Evolutionary conservation across 495 filamentous ascomycete genomes (phyloP).

Genomic region (Penicillium soppii): DNA sequence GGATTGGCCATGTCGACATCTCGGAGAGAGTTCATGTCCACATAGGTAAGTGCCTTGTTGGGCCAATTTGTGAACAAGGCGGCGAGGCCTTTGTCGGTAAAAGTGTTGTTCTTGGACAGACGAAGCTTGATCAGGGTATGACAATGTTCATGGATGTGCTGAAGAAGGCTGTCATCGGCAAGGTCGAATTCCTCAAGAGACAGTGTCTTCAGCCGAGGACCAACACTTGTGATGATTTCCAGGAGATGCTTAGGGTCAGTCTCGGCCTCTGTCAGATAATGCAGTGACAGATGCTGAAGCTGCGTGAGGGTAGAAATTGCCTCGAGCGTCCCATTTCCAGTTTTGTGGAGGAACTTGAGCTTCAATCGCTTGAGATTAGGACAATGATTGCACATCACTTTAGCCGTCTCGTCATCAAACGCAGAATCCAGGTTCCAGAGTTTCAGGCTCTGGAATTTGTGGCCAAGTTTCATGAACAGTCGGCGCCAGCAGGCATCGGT

Average conservation of each 20-base stretch:
- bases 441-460: constrained; percentile 62
- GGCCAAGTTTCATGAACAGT: constrained; percentile 61
- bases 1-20: constrained; percentile 70
- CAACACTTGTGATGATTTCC: constrained; percentile 57
- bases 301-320: constrained; percentile 55
- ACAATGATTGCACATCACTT: constrained; percentile 57
- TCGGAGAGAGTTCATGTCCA: constrained; percentile 73
- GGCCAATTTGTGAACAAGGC: constrained; percentile 73
- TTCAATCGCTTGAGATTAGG: constrained; percentile 70
- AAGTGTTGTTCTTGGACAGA: constrained; percentile 69
- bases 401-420: constrained; percentile 66
- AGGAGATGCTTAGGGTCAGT: constrained; percentile 57
- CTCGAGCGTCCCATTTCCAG: constrained; percentile 45
- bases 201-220: constrained; percentile 64
- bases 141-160: constrained; percentile 65
- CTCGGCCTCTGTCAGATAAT: constrained; percentile 54
- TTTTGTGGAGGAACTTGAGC: constrained; percentile 57
- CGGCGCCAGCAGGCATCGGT: constrained; percentile 67
- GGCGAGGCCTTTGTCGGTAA: constrained; percentile 68
- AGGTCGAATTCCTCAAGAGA: constrained; percentile 62
- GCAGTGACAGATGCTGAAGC: constrained; percentile 72
- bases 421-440: constrained; percentile 67
- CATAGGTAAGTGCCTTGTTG: constrained; percentile 64
- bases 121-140: constrained; percentile 69
- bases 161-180: constrained; percentile 61